Evolutionary conservation across 805 yeast species (phyloP).

Genomic region (Candida morakotiae): DNA sequence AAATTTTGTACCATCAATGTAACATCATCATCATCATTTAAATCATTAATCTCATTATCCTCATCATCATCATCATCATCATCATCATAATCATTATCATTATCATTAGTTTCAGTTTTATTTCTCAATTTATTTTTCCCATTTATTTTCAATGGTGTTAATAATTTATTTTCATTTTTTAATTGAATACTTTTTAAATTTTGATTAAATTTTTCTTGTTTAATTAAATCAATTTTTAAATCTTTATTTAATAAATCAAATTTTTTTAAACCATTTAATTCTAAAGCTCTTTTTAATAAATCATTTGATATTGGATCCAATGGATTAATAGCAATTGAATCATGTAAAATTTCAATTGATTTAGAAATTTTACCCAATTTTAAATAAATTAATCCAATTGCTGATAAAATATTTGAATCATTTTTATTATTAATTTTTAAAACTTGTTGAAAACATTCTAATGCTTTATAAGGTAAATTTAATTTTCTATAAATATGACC

Average conservation of each 20-base stretch:
- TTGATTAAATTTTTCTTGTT: neutral
- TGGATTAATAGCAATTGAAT: constrained; percentile 74
- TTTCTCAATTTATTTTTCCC: neutral
- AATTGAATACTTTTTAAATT: constrained; percentile 4
- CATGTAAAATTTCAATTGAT: constrained; percentile 76
- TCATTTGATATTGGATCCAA: constrained; percentile 84
- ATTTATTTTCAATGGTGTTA: constrained; percentile 18
- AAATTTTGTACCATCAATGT: constrained; percentile 34
- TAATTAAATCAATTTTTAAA: neutral
- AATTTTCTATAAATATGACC: constrained; percentile 83
- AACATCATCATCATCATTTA: constrained; percentile 7
- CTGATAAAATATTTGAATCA: constrained; percentile 66
- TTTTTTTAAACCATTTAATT: constrained; percentile 38
- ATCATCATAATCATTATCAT: constrained; percentile 2
- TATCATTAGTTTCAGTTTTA: constrained; percentile 5
- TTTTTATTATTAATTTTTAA: constrained; percentile 65
- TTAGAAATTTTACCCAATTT: constrained; percentile 58
- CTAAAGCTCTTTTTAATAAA: constrained; percentile 73
- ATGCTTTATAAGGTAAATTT: constrained; percentile 59
- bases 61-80: neutral
- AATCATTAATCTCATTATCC: neutral
- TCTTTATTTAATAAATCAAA: constrained; percentile 20
- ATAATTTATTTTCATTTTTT: constrained; percentile 11
- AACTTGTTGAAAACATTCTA: constrained; percentile 74
- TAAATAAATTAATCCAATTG: constrained; percentile 79